These are phyloP conservation scores for Leccinum disarticulatum DNA, from an alignment of 768 basidiomycete genomes.

Conservation along the genomic window DNA sequence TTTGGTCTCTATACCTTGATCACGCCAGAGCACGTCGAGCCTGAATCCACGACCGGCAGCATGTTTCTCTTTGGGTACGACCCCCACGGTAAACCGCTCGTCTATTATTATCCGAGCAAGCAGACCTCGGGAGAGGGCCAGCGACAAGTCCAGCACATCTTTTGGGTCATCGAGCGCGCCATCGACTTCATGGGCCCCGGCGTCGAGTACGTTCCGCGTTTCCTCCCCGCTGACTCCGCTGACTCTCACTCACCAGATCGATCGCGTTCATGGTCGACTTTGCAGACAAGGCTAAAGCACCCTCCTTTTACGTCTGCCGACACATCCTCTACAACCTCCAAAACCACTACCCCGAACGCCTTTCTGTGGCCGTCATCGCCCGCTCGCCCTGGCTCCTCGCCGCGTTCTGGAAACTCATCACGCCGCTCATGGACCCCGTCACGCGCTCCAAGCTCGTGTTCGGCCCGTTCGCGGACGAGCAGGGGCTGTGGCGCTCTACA, in stretches of 20 bases:
- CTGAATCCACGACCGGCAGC: conserved; percentile 84
- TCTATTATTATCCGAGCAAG: conserved; percentile 66
- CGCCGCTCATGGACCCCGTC: conserved; percentile 80
- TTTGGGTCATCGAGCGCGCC: conserved; percentile 61
- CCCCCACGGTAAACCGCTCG: conserved; percentile 55
- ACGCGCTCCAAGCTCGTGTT: conserved; percentile 75
- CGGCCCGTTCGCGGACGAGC: conserved; percentile 47
- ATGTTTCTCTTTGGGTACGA: conserved; percentile 79
- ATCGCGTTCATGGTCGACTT: conserved; percentile 69
- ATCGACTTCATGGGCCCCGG: conserved; percentile 68
- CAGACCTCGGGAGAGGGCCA: conserved; percentile 76
- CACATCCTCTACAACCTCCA: conserved; percentile 55
- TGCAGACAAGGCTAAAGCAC: conserved; percentile 65
- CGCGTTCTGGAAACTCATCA: conserved; percentile 74
- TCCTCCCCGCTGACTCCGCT: neutral
- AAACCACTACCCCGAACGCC: neutral
- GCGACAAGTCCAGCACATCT: conserved; percentile 52
- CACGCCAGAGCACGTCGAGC: conserved; percentile 63
- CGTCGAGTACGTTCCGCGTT: neutral
- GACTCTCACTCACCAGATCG: neutral
- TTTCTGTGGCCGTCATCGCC: conserved; percentile 45
- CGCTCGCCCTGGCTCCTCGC: conserved; percentile 78
- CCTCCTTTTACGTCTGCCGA: conserved; percentile 40
- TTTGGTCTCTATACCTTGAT: conserved; percentile 68
- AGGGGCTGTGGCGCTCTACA: conserved; percentile 28